Base-by-base conservation (phyloP, 139 green algal species). In the Trebouxia sp. region DNA sequence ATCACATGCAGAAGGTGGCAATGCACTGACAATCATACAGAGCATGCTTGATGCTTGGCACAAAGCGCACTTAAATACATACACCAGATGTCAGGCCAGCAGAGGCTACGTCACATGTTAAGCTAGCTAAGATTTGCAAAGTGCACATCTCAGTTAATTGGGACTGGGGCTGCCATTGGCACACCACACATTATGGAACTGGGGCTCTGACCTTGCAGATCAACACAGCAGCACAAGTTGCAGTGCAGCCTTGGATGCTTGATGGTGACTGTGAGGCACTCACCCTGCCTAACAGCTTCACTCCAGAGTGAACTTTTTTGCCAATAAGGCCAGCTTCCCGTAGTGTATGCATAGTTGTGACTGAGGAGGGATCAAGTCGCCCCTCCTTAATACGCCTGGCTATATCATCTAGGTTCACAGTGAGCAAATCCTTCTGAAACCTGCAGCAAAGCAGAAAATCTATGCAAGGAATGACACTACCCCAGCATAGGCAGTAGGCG, bases 311-410 rank as follows among this genome's bases (percentile, higher is more conserved):
- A 38, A 95, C 85, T 28, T 88, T 88, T 42, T 88, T 91, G 26
- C 83, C 75, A 9, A 96, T 80, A 30, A 88, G 86, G 30, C 90
- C 86, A 28, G 82, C 87, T 70, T 95, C 94, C 10, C 89, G 81
- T 81, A 98, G 85, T 41, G 94, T 86, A 84, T 92, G 97, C 93
- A 98, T 98, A 32, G 94, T 98, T 79, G 98, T 93, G 30, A 91
- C 83, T 10, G 85, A 70, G 5, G 47, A 81, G 1, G 88, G 43
- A 69, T 96, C 89, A 74, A 98, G 87, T 51, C 90, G 79, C 12
- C 93, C 91, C 37, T 86, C 51, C 55, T 91, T 75, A 3, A 96
- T 81, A 79, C 87, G 94, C 42, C 88, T 80, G 58, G 86, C 35
- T 53, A 98, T 66, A 24, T 55, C 85, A 58, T 82, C 80, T n/a